A percentile compares a stretch with the other conserved stretches of the same genome.
phyloP scores from a whole-genome alignment of 495 filamentous ascomycete genomes.

The Elasticomyces elasticus region DNA sequence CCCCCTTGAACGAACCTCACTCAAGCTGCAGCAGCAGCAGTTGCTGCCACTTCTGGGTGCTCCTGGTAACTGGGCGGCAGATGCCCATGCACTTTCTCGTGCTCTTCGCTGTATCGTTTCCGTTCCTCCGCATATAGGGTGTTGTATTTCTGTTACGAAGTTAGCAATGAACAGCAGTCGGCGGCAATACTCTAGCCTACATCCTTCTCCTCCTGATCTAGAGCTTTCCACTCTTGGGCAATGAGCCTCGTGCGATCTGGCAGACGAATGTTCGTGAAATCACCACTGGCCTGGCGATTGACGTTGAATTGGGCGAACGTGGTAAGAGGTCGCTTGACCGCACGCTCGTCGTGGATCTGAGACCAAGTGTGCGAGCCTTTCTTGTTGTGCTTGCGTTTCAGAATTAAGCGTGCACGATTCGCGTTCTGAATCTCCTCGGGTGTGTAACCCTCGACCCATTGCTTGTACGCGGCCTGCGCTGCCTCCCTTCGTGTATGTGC shows the following conservation, averaged over 20 bases:
- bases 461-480: conserved; percentile 38
- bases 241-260: conserved; percentile 29
- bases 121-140: conserved; percentile 1
- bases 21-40: too few relatives aligned
- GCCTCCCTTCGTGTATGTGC: conserved; percentile 40
- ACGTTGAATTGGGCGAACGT: conserved; percentile 39
- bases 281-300: conserved; percentile 40
- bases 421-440: conserved; percentile 49
- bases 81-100: conserved; percentile 16
- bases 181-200: too few relatives aligned
- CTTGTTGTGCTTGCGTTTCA: conserved; percentile 28
- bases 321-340: conserved; percentile 38
- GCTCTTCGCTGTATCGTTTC: conserved; percentile 13
- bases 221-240: conserved; percentile 47
- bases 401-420: conserved; percentile 49
- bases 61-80: background rate
- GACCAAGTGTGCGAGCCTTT: conserved; percentile 3
- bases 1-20: too few relatives aligned
- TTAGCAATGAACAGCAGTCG: background rate
- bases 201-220: conserved; percentile 44
- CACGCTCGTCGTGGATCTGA: conserved; percentile 44
- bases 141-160: conserved; percentile 17
- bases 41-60: background rate
- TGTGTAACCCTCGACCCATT: conserved; percentile 52
- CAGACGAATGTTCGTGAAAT: conserved; percentile 33